phyloP scores from a whole-genome alignment of 192 early-diverging fungal genomes.

The Coemansia sp. region DNA sequence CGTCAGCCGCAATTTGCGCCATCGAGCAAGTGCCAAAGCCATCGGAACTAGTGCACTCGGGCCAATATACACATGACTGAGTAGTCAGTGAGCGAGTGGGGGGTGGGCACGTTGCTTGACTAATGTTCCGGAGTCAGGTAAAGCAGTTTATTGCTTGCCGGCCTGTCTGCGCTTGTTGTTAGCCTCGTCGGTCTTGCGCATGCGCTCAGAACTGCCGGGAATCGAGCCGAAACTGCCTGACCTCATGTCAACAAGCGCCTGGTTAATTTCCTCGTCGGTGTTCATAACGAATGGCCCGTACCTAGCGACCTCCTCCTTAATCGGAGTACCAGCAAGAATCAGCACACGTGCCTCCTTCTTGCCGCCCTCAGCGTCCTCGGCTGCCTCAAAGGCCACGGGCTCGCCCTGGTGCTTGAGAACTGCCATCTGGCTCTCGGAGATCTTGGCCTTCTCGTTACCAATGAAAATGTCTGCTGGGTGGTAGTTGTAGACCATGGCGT shows the following conservation, averaged over 20 bases:
- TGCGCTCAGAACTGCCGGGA: conserved; percentile 53
- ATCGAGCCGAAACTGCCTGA: conserved; percentile 50
- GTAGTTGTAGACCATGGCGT: conserved; percentile 55
- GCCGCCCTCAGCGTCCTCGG: conserved; percentile 24
- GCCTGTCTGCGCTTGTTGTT: conserved; percentile 35
- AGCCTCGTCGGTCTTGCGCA: conserved; percentile 53
- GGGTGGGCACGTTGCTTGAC: background rate
- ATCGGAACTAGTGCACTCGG: background rate
- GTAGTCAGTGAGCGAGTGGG: background rate
- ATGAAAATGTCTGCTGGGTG: conserved; percentile 32
- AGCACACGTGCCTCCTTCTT: conserved; percentile 60
- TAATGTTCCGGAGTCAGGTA: background rate
- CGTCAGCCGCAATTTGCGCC: background rate
- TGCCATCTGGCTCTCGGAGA: conserved; percentile 46
- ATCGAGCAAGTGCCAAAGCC: background rate
- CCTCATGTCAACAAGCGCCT: conserved; percentile 45
- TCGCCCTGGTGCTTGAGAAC: conserved; percentile 42
- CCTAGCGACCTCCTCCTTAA: conserved; percentile 64
- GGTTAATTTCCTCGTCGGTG: conserved; percentile 49
- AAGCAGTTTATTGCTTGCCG: conserved; percentile 31
- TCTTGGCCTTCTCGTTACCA: conserved; percentile 47
- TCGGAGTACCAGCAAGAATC: conserved; percentile 64
- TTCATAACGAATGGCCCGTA: conserved; percentile 71
- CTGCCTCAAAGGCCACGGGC: conserved; percentile 43
- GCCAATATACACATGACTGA: background rate